phyloP scores from a whole-genome alignment of 2,329 filamentous ascomycete species.

The Exophiala calicioides region DNA sequence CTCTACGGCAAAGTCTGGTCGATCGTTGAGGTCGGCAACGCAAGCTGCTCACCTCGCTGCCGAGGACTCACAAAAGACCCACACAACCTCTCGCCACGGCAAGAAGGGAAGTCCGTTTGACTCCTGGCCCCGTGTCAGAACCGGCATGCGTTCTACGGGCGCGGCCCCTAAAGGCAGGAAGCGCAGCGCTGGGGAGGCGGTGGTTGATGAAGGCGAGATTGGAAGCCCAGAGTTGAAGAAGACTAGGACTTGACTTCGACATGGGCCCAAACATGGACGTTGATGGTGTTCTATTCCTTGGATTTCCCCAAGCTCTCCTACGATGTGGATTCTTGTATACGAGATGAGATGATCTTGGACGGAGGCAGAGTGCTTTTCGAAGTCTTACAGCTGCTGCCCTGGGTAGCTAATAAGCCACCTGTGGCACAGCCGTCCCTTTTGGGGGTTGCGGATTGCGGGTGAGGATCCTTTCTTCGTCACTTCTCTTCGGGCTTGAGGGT shows the following conservation, averaged over 20 bases:
- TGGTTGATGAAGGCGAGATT: constrained; percentile 6
- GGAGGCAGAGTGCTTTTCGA: too few species aligned
- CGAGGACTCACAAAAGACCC: not conserved
- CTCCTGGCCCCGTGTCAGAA: constrained; percentile 31
- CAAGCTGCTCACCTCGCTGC: not conserved
- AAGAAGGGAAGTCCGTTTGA: constrained; percentile 32
- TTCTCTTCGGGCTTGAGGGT: too few species aligned
- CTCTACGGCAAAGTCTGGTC: constrained; percentile 12
- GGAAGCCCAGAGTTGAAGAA: constrained; percentile 12
- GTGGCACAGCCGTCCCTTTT: too few species aligned
- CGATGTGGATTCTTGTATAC: constrained; percentile 11
- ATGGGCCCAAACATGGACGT: not conserved
- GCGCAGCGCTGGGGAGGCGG: constrained; percentile 23
- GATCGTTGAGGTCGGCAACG: constrained; percentile 19
- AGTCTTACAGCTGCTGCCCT: too few species aligned
- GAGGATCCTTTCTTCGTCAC: too few species aligned
- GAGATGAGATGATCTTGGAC: not conserved
- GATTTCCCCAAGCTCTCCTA: too few species aligned
- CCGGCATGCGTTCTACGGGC: constrained; percentile 10
- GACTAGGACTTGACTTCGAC: constrained; percentile 7
- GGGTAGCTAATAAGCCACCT: too few species aligned
- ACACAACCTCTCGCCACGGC: not conserved
- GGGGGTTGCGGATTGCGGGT: too few species aligned
- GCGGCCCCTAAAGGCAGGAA: constrained; percentile 23
- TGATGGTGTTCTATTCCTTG: too few species aligned